These are phyloP conservation scores for Neonectria magnoliae DNA, from an alignment of 2,329 filamentous ascomycete species.

Conservation along the genomic window DNA sequence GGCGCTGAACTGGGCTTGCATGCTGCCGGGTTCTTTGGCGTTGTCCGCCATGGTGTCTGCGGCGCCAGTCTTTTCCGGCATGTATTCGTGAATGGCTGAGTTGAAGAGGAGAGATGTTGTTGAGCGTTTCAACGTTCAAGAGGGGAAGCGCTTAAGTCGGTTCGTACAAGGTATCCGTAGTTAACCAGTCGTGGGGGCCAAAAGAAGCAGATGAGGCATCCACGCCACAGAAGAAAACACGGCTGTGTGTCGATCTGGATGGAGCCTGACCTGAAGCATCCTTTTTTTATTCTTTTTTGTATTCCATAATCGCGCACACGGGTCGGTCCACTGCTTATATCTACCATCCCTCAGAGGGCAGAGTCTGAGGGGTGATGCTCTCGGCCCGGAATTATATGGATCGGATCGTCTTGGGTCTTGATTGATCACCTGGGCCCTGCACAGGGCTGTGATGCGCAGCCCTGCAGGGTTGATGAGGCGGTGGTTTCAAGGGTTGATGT, in stretches of 20 bases:
- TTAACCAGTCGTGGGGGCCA: neutral
- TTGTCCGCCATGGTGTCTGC: conserved; percentile 1
- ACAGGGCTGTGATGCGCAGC: neutral
- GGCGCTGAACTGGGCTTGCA: conserved; percentile 40
- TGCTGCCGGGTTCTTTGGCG: conserved; percentile 5
- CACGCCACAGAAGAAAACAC: neutral
- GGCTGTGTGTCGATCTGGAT: neutral
- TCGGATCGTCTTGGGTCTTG: neutral
- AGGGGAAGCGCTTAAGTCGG: neutral
- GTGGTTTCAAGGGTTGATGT: neutral
- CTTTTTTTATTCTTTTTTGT: neutral
- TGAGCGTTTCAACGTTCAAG: neutral
- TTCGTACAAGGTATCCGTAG: neutral
- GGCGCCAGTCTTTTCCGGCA: neutral
- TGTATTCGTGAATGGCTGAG: neutral
- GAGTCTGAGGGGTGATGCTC: neutral
- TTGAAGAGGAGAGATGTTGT: neutral
- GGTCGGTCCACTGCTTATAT: neutral
- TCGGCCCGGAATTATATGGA: neutral
- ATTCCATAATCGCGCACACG: neutral
- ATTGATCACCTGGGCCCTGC: neutral
- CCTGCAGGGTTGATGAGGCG: conserved; percentile 5
- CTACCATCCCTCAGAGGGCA: neutral
- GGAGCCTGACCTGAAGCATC: neutral
- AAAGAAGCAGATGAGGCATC: neutral